A percentile compares a stretch with the other conserved stretches of the same genome.
Evolutionary conservation across 768 basidiomycete genomes (phyloP).

Genomic region (Rhodotorula babjevae): DNA sequence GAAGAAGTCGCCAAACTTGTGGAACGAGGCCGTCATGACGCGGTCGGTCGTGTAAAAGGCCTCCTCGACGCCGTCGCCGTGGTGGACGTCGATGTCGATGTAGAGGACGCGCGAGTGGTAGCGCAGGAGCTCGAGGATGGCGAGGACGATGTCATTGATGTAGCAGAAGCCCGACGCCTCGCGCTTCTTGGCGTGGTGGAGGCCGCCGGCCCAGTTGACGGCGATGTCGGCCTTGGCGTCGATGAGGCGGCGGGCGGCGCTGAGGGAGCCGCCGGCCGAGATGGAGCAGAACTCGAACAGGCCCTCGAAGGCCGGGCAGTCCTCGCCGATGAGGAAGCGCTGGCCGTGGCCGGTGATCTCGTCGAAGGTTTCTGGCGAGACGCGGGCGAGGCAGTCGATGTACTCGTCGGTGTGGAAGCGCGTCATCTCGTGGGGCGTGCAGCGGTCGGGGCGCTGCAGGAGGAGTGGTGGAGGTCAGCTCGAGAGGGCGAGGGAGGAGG

Average conservation of each 20-base stretch:
- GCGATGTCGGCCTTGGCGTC: slow-evolving; percentile 73
- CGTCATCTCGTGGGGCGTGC: slow-evolving; percentile 73
- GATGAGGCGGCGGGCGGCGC: slow-evolving; percentile 78
- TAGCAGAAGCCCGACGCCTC: slow-evolving; percentile 99
- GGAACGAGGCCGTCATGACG: slow-evolving; percentile 95
- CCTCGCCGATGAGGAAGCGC: slow-evolving; percentile 76
- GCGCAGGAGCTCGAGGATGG: slow-evolving; percentile 86
- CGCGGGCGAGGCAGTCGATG: slow-evolving; percentile 78
- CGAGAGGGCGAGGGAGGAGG: neutral
- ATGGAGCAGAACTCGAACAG: slow-evolving; percentile 96
- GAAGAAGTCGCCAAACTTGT: slow-evolving; percentile 95
- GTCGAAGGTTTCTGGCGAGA: slow-evolving; percentile 85
- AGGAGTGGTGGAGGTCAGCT: neutral
- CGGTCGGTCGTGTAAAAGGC: slow-evolving; percentile 96
- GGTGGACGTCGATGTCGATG: slow-evolving; percentile 97
- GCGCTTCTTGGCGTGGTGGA: slow-evolving; percentile 98
- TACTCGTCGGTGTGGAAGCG: slow-evolving; percentile 98
- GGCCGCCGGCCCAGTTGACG: slow-evolving; percentile 96
- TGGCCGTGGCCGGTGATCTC: slow-evolving; percentile 77
- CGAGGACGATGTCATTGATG: slow-evolving; percentile 94
- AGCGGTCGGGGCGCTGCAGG: slow-evolving; percentile 62
- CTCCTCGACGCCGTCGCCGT: slow-evolving; percentile 97
- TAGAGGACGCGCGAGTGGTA: slow-evolving; percentile 75
- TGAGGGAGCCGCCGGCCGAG: slow-evolving; percentile 89
- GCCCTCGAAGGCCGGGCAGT: slow-evolving; percentile 94